Conservation (phyloP, 2,329 filamentous ascomycete genomes). For the Fusarium sp. region DNA sequence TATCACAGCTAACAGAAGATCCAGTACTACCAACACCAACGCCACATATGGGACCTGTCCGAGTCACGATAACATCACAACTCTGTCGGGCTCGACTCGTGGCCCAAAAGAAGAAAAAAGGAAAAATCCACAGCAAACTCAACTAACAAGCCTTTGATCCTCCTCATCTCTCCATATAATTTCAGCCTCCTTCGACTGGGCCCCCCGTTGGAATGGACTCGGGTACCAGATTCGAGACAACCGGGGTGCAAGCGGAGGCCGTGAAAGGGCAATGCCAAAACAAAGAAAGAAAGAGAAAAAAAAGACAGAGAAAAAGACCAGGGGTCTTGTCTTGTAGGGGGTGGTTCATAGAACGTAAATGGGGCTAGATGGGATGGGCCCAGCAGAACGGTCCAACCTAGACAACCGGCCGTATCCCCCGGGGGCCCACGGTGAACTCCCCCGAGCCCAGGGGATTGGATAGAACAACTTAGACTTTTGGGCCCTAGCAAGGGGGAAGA, state of each 20-base stretch:
- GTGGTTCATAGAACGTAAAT: constrained; percentile 17
- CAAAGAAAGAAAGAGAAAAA: background rate
- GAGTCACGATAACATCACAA: constrained; percentile 26
- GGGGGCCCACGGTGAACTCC: constrained; percentile 39
- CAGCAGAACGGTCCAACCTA: constrained; percentile 47
- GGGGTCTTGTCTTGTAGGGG: constrained; percentile 12
- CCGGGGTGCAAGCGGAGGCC: constrained; percentile 24
- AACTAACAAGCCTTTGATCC: constrained; percentile 7
- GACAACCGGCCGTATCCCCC: constrained; percentile 41
- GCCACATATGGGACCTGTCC: constrained; percentile 19
- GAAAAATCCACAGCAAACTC: background rate
- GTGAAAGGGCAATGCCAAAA: constrained; percentile 6
- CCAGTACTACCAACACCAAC: constrained; percentile 8
- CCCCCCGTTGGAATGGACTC: constrained; percentile 40
- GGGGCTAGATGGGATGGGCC: constrained; percentile 32
- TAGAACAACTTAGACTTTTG: constrained; percentile 30
- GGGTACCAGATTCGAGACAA: constrained; percentile 43
- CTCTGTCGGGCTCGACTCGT: constrained; percentile 27
- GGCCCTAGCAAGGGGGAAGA: constrained; percentile 23
- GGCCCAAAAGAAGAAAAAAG: background rate
- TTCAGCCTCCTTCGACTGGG: constrained; percentile 29
- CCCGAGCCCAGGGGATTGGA: constrained; percentile 42
- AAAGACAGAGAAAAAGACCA: background rate
- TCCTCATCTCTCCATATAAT: constrained; percentile 25
- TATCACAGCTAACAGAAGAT: background rate